Evolutionary conservation across 495 filamentous ascomycete species (phyloP).

Genomic region (Margaritispora aquatica): DNA sequence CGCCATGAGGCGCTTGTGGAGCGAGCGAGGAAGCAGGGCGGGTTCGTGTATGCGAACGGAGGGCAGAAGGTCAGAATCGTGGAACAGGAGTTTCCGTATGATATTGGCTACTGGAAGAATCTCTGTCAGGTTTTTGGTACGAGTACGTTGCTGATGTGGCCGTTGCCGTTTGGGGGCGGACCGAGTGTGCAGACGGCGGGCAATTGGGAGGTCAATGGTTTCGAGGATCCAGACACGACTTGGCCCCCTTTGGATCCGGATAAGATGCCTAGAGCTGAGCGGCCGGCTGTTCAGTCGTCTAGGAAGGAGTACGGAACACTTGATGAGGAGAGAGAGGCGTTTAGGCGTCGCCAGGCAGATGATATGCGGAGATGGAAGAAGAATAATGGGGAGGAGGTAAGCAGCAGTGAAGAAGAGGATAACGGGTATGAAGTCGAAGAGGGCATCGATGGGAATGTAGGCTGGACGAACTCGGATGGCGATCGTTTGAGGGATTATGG

Average conservation of each 20-base stretch:
- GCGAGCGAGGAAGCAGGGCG: slow-evolving; percentile 49
- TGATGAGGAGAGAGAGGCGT: slow-evolving; percentile 46
- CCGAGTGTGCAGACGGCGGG: slow-evolving; percentile 23
- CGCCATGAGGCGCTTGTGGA: slow-evolving; percentile 71
- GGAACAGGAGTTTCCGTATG: slow-evolving; percentile 83
- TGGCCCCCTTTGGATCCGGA: slow-evolving; percentile 95
- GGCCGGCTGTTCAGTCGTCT: background rate
- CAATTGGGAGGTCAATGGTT: slow-evolving; percentile 72
- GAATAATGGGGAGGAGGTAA: slow-evolving; percentile 19
- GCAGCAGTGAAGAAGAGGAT: slow-evolving; percentile 30
- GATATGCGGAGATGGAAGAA: slow-evolving; percentile 41
- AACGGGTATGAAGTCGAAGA: slow-evolving; percentile 29
- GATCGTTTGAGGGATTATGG: slow-evolving; percentile 85
- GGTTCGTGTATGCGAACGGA: slow-evolving; percentile 54
- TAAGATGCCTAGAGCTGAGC: slow-evolving; percentile 46
- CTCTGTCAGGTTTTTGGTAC: slow-evolving; percentile 69
- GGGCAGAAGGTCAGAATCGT: slow-evolving; percentile 44
- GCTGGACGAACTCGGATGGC: slow-evolving; percentile 81
- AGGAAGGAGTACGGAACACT: slow-evolving; percentile 25
- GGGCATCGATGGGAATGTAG: slow-evolving; percentile 42
- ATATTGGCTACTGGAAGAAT: slow-evolving; percentile 82
- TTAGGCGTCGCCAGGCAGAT: slow-evolving; percentile 47
- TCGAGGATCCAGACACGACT: slow-evolving; percentile 59
- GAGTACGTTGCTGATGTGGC: slow-evolving; percentile 38
- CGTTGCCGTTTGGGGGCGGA: slow-evolving; percentile 39